Evolutionary conservation across 306 rosid genomes (phyloP).

Genomic region (Dryas octopetala): DNA sequence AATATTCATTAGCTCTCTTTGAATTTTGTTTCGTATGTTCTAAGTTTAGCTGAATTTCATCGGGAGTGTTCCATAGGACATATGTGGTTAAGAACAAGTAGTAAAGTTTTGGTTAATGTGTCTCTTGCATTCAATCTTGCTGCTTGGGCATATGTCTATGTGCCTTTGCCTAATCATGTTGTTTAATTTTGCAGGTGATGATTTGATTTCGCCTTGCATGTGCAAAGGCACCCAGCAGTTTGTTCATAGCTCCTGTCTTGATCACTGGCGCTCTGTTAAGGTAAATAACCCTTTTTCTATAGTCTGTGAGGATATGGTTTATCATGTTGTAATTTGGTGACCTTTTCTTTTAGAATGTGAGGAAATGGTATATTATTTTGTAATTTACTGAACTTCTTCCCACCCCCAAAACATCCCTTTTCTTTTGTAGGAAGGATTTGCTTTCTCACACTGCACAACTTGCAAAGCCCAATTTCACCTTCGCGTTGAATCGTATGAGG

Average conservation of each 20-base stretch:
- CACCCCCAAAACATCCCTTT: not conserved
- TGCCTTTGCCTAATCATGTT: constrained; percentile 16
- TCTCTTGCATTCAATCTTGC: not conserved
- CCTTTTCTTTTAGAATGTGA: not conserved
- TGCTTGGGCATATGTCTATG: not conserved
- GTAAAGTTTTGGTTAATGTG: not conserved
- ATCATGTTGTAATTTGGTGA: not conserved
- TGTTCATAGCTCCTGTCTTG: constrained; percentile 97
- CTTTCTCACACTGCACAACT: constrained; percentile 97
- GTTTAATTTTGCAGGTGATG: constrained; percentile 65
- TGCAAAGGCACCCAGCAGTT: constrained; percentile 99
- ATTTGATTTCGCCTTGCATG: constrained; percentile 95
- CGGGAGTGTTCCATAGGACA: not conserved
- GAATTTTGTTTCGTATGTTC: not conserved
- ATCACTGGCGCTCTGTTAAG: constrained; percentile 99
- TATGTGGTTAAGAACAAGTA: not conserved
- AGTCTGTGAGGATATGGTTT: not conserved
- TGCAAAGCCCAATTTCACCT: constrained; percentile 99
- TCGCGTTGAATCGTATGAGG: constrained; percentile 72
- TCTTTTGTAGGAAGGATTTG: constrained; percentile 83
- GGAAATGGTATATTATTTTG: not conserved
- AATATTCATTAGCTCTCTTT: not conserved
- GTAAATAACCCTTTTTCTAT: constrained; percentile 36
- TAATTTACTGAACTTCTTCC: not conserved
- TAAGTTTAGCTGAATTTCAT: not conserved